These are phyloP conservation scores for Ascodesmis nigricans DNA, from an alignment of 495 filamentous ascomycete species.

Conservation along the genomic window DNA sequence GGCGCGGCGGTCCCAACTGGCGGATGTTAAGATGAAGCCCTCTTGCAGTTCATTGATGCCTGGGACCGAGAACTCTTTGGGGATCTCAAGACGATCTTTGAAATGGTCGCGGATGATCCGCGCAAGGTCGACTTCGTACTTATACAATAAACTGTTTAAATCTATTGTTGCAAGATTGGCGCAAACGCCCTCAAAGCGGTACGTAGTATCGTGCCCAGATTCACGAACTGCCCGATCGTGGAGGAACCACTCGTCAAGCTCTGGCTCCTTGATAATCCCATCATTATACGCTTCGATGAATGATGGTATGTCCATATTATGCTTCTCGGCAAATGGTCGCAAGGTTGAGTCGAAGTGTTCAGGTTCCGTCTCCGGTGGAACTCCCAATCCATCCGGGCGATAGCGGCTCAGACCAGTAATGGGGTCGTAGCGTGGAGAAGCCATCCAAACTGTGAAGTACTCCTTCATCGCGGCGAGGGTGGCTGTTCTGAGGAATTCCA, in stretches of 20 bases:
- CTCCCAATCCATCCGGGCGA: conserved; percentile 66
- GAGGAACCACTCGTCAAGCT: conserved; percentile 81
- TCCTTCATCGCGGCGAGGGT: conserved; percentile 90
- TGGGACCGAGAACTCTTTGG: conserved; percentile 49
- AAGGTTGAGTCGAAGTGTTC: conserved; percentile 73
- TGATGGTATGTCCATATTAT: conserved; percentile 54
- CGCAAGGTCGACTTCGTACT: conserved; percentile 84
- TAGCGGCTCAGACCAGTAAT: conserved; percentile 74
- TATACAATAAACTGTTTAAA: conserved; percentile 80
- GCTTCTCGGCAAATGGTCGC: conserved; percentile 63
- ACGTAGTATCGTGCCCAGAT: conserved; percentile 91
- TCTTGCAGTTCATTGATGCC: conserved; percentile 27
- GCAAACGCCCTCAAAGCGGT: conserved; percentile 69
- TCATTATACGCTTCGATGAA: conserved; percentile 76
- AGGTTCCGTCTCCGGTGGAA: conserved; percentile 85
- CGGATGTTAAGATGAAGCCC: conserved; percentile 50
- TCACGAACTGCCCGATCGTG: conserved; percentile 89
- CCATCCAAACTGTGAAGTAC: conserved; percentile 78
- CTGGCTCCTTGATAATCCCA: conserved; percentile 54
- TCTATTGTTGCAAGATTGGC: conserved; percentile 85
- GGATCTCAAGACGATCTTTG: conserved; percentile 53
- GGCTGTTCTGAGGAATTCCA: conserved; percentile 55
- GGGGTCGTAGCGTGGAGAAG: conserved; percentile 54
- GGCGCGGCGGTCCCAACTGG: conserved; percentile 69
- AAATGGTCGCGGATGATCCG: conserved; percentile 63